phyloP scores from a whole-genome alignment of 352 stramenopile species.

The Phytophthora cactorum region DNA sequence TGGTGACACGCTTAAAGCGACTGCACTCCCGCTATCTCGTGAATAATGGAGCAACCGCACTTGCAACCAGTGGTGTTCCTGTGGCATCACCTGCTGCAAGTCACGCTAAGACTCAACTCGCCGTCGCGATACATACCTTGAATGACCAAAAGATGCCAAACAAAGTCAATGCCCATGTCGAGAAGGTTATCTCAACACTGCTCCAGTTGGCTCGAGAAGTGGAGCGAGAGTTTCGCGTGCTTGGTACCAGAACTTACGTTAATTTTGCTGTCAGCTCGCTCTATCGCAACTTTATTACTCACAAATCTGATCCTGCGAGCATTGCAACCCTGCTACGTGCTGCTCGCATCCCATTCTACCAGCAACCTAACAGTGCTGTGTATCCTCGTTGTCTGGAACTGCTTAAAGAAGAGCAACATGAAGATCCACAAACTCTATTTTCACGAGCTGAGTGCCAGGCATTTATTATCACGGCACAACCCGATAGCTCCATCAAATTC shows the following conservation, averaged over 20 bases:
- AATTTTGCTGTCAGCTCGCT: constrained; percentile 54
- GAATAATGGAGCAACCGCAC: constrained; percentile 3
- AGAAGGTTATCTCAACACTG: constrained; percentile 27
- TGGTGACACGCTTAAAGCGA: constrained; percentile 11
- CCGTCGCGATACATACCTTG: constrained; percentile 21
- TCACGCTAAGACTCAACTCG: constrained; percentile 28
- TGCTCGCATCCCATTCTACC: constrained; percentile 66
- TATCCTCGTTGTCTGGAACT: constrained; percentile 14
- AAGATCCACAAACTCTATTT: constrained; percentile 12
- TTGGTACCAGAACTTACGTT: constrained; percentile 51
- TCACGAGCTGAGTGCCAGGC: constrained; percentile 31
- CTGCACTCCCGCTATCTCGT: constrained; percentile 25
- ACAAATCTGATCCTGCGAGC: constrained; percentile 21
- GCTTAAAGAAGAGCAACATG: constrained; percentile 1
- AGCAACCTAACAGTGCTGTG: constrained; percentile 39
- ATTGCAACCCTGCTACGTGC: constrained; percentile 49
- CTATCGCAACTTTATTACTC: constrained; percentile 56
- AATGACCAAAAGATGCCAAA: constrained; percentile 6
- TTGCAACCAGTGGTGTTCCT: constrained; percentile 18
- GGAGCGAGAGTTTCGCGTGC: constrained; percentile 52
- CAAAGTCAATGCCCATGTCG: constrained; percentile 1
- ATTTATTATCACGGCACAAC: constrained; percentile 22
- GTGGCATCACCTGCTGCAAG: constrained; percentile 23
- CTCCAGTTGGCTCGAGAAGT: constrained; percentile 45
- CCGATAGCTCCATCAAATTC: constrained; percentile 19